Evolutionary conservation across 1,284 basidiomycete genomes (phyloP).

Genomic region (Cerioporus squamosus): DNA sequence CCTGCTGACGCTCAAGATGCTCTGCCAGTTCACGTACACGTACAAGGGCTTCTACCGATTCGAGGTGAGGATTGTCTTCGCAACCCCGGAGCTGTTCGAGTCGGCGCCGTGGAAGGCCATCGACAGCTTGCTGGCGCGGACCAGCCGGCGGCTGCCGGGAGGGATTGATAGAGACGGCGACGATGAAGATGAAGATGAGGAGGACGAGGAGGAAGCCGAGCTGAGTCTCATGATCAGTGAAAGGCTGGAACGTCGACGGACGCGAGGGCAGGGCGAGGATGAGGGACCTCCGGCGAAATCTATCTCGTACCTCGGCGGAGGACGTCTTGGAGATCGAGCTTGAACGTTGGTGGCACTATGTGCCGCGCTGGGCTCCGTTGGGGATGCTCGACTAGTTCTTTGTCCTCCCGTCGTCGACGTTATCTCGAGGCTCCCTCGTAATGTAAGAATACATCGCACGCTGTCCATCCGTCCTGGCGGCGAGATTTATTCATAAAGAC

Average conservation of each 20-base stretch:
- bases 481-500: too few species aligned
- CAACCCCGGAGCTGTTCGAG: constrained; percentile 7
- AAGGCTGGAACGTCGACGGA: background rate
- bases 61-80: constrained; percentile 4
- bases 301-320: background rate
- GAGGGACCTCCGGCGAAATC: background rate
- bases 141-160: background rate
- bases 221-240: background rate
- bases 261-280: background rate
- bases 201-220: too few species aligned
- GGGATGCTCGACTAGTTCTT: too few species aligned
- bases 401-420: too few species aligned
- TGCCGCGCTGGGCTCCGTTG: background rate
- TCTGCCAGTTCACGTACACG: constrained; percentile 1
- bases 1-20: constrained; percentile 8
- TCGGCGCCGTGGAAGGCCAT: constrained; percentile 10
- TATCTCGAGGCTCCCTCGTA: too few species aligned
- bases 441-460: too few species aligned
- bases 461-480: too few species aligned
- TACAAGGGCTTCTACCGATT: background rate
- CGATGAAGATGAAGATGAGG: background rate
- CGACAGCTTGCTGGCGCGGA: constrained; percentile 2
- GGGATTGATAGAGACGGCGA: too few species aligned
- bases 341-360: background rate
- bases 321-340: background rate